These are phyloP conservation scores for Dioszegia aurantiaca DNA, from an alignment of 768 basidiomycete genomes.

Conservation along the genomic window DNA sequence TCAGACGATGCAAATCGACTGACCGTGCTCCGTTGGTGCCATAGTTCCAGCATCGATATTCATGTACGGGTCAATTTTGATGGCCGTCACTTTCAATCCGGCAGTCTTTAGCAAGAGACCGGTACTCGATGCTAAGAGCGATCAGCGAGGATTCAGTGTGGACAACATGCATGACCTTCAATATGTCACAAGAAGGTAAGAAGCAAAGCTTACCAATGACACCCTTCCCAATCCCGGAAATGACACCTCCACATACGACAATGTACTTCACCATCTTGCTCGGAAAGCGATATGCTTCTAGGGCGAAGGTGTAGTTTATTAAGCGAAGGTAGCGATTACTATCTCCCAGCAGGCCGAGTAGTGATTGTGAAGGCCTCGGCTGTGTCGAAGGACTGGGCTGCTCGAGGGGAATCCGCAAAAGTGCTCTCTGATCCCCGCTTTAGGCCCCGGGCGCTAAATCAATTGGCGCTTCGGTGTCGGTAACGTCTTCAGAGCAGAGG, in stretches of 20 bases:
- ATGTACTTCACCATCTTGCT: constrained; percentile 86
- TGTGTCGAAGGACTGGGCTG: no score
- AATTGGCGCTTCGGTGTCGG: no score
- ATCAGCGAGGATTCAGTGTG: no score
- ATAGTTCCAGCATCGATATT: constrained; percentile 99
- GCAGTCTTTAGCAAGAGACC: constrained; percentile 91
- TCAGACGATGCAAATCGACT: constrained; percentile 43
- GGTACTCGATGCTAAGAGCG: constrained; percentile 93
- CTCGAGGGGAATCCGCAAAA: no score
- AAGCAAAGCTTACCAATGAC: constrained; percentile 72
- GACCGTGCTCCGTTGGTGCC: constrained; percentile 96
- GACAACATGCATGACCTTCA: neutral
- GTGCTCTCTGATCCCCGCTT: no score
- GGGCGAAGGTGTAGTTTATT: no score
- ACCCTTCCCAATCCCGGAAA: constrained; percentile 97
- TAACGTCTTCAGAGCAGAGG: no score
- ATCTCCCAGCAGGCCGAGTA: no score
- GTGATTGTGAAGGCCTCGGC: no score
- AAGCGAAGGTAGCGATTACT: no score
- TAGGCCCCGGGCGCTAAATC: no score
- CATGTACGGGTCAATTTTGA: constrained; percentile 99
- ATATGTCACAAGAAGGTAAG: constrained; percentile 1
- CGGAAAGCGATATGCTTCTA: constrained; percentile 17
- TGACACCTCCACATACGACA: constrained; percentile 91
- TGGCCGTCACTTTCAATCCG: constrained; percentile 93